Base-by-base conservation (phyloP, 805 yeast genomes). In the Cyberlindnera bimundalis region DNA sequence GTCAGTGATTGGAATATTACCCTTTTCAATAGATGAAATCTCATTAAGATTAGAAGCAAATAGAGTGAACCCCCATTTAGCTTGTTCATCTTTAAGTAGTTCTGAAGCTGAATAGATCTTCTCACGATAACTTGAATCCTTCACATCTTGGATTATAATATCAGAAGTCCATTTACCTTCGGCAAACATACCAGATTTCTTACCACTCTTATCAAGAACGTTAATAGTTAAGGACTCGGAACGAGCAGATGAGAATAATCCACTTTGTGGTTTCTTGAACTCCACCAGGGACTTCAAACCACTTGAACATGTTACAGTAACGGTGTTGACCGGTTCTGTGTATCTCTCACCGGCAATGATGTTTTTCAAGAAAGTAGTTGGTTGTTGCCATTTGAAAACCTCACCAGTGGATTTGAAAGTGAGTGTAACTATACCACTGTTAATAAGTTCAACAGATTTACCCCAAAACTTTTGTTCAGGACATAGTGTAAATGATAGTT, bases 401-500 rank as follows among this genome's bases (percentile, higher is more conserved):
- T 86, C 96, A 1, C 87, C 89, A 0, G 81, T 71, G 2, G 67
- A 53, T 43, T 75, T 74, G 33, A 81, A 67, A 2, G 70, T 68
- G 28, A 93, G 66, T 33, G 71, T 73, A 4, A 84, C 67, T 12
- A 68, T 68, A 28, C 99, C 99, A 32, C 74, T 78, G 49, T 87
- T 86, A 34, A 76, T 74, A 42, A 93, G 66, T 59, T 93, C 98
- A 7, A 86, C 79, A 20, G 90, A 81, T 64, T 91, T 93, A 36
- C 98, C 97, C 95, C 97, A 91, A 55, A 87, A 86, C 60, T 89
- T 88, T 54, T 90, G 96, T 17, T 75, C 74, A 0, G 96, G 96
- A 19, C 78, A 66, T 3, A 84, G 73, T n/a, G 78, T 69, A 48
- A 78, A 81, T 28, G 71, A 68, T 29, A 79, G 58, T 36, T 75